Evolutionary conservation across 2,329 filamentous ascomycete genomes (phyloP).

Genomic region (Alternaria solani): DNA sequence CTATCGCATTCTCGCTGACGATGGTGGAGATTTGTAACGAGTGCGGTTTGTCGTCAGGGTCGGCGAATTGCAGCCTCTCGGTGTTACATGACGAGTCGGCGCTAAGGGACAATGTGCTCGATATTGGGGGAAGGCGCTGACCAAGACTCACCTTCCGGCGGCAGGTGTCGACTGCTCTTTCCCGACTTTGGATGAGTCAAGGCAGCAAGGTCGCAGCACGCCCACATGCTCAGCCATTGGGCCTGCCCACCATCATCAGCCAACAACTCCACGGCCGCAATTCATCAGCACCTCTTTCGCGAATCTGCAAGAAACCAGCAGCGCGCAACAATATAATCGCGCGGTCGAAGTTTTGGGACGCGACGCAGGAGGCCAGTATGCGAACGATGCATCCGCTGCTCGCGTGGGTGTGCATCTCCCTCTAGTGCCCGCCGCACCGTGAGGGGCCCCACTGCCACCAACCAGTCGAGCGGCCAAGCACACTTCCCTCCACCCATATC

Average conservation of each 20-base stretch:
- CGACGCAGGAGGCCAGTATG: conserved; percentile 18
- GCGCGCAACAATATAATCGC: conserved; percentile 11
- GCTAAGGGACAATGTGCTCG: background rate
- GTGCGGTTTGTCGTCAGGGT: background rate
- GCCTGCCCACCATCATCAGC: conserved; percentile 5
- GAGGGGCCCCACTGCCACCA: conserved; percentile 21
- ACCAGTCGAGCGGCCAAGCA: conserved; percentile 30
- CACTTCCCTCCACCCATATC: conserved; percentile 23
- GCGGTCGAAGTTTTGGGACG: conserved; percentile 12
- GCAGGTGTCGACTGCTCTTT: conserved; percentile 14
- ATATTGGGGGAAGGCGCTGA: conserved; percentile 9
- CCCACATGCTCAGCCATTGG: conserved; percentile 25
- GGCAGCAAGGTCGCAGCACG: conserved; percentile 33
- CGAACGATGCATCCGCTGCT: conserved; percentile 27
- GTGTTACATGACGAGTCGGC: background rate
- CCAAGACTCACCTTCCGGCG: conserved; percentile 1
- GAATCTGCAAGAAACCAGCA: conserved; percentile 16
- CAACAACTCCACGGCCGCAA: background rate
- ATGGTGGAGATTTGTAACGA: conserved; percentile 16
- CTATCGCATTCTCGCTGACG: conserved; percentile 3
- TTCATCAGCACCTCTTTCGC: conserved; percentile 4
- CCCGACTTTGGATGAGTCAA: conserved; percentile 31
- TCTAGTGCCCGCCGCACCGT: conserved; percentile 25
- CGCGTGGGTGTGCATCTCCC: conserved; percentile 27
- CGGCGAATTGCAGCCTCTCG: conserved; percentile 4